Base-by-base conservation (phyloP, 352 stramenopile genomes). In the Phytophthora boehmeriae region DNA sequence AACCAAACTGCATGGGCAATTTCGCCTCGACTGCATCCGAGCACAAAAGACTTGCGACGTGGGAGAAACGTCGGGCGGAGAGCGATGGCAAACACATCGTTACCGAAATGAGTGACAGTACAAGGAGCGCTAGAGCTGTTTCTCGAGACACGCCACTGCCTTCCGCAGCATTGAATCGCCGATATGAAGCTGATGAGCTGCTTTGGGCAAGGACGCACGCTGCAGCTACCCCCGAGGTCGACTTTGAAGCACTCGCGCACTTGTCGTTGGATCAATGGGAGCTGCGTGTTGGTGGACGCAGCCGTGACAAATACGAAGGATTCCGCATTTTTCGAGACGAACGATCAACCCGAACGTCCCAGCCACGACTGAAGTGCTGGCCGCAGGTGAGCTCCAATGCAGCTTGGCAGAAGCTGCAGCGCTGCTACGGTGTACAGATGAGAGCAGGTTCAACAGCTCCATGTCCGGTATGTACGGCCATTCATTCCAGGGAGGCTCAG, bases 381-480 rank as follows among this genome's bases (percentile, higher is more conserved):
- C 71, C 17, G 68, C 56, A 1, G 59, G 50, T 10, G 65, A 73
- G 27, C 50, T 83, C 17, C 55, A 68, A 56, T 66, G 71, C 49
- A 68, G 50, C 9, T 30, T 69, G 16, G 59, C 59, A 0, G 59
- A 73, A 57, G 59, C 35, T 57, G 53, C 45, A 11, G 54, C 43
- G 2, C 17, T 79, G 5, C 54, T 83, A 8, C 63, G 63, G 17
- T 66, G 55, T 41, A 43, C 59, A 3, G 57, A 41, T 13, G 51
- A 54, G 20, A 36, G 22, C 19, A 45, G 47, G 6, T 80, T 73
- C 45, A 43, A 46, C 14, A 30, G 54, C 0, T 52, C 54, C 20
- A 81, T 83, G 71, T 11, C 13, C 5, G 71, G 55, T 35, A 55
- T 80, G 13, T 53, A 79, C 45, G 65, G 71, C 13, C 53, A 46